Base-by-base conservation (phyloP, 768 basidiomycete species). In the Auricularia sp. region DNA sequence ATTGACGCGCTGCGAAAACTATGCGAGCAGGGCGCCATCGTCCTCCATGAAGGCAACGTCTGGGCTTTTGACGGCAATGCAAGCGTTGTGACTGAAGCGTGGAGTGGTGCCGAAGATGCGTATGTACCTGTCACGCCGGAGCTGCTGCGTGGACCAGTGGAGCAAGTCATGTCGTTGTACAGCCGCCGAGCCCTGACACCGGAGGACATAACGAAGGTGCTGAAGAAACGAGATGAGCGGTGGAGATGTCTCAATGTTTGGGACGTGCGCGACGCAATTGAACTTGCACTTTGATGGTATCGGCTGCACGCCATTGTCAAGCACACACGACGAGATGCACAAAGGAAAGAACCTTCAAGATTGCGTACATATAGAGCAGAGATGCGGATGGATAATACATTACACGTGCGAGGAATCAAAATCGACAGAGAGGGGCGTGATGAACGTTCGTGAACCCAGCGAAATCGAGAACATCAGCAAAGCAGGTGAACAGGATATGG, bases 221-320 rank as follows among this genome's bases (percentile, higher is more conserved):
- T 59, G 21, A 33, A n/a, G 56, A 33, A 18, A 29, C 56, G 56
- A 8, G 56, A 59, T 23, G 56, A 59, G 8, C 21, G 56, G 56
- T 59, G 56, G 56, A 59, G 56, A 29, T 33, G 34, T 10, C 29
- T 59, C 14, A 14, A 8, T 10, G 23, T 33, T 2, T 35, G 23
- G 29, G 56, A 59, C 56, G 56, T 59, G 56, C 56, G 53, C n/a
- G 53, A 54, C 53, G 53, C 53, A 29, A n/a, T 54, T 8, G 53
- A 54, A 42, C 39, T 42, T 14, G 39, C 12, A 42, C 39, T 8
- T 7, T 42, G 39, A 42, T 42, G 43, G 43, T 18, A 44, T 44
- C 43, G 11, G 43, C 43, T 44, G 11, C 43, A 11, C 43, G 10
- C 43, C 18, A 10, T 10, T 18, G 21, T 8, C 18, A 21, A 51